Percentiles rank a stretch among this genome's conserved stretches.
Evolutionary conservation across 1,139 yeast genomes (phyloP).

Genomic region (Candida mesenterica): DNA sequence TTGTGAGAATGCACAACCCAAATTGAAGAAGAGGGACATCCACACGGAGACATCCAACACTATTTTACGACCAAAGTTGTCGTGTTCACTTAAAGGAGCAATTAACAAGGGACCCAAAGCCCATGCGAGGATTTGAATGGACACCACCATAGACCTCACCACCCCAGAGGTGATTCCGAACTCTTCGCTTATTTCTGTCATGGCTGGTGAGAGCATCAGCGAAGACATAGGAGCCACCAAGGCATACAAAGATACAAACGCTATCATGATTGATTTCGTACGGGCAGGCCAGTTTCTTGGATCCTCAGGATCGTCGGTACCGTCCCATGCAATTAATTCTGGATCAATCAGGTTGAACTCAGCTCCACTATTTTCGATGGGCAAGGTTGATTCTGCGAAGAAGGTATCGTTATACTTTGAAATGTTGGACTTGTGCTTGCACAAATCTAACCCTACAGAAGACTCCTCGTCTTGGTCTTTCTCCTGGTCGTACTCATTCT

Average conservation of each 20-base stretch:
- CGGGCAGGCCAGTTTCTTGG: conserved; percentile 39
- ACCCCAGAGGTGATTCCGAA: conserved; percentile 32
- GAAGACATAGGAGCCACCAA: conserved; percentile 48
- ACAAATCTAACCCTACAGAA: conserved; percentile 8
- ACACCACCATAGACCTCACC: conserved; percentile 38
- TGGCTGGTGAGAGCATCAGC: conserved; percentile 46
- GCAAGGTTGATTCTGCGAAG: conserved; percentile 21
- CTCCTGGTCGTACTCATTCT: conserved; percentile 12
- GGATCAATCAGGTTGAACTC: conserved; percentile 41
- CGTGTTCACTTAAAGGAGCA: conserved; percentile 47
- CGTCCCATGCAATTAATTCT: conserved; percentile 44
- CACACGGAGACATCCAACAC: conserved; percentile 38
- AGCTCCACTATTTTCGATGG: conserved; percentile 35
- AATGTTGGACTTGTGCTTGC: conserved; percentile 2
- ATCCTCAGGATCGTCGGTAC: conserved; percentile 36
- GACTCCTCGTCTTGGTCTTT: conserved; percentile 16
- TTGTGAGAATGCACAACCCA: conserved; percentile 42
- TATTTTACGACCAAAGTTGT: conserved; percentile 39
- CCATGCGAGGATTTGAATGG: conserved; percentile 48
- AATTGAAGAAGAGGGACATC: conserved; percentile 33
- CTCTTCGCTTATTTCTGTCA: conserved; percentile 32
- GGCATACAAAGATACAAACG: conserved; percentile 41
- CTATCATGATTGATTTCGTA: conserved; percentile 29
- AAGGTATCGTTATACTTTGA: conserved; percentile 1
- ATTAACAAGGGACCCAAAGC: conserved; percentile 46